Base-by-base conservation (phyloP, 192 early-diverging fungal genomes). In the Ambispora gerdemannii region DNA sequence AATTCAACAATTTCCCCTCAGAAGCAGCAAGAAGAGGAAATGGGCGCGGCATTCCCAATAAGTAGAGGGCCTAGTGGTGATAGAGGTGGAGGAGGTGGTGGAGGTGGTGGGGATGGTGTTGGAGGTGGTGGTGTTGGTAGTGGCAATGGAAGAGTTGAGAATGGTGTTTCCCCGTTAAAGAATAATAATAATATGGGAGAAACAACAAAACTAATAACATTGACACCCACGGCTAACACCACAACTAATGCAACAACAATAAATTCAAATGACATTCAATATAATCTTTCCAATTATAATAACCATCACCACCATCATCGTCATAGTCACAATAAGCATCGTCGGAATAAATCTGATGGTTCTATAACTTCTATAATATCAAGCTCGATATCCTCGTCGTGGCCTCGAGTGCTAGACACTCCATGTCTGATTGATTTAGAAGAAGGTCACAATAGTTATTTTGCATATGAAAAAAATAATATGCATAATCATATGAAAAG, bases 341-440 rank as follows among this genome's bases (percentile, higher is more conserved):
- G 51, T 50, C 43, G 31, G 38, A n/a, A n/a, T n/a, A n/a, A n/a
- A n/a, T n/a, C n/a, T n/a, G n/a, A n/a, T n/a, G n/a, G n/a, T n/a
- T n/a, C n/a, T n/a, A n/a, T n/a, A n/a, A n/a, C n/a, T n/a, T n/a
- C n/a, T n/a, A n/a, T n/a, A n/a, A n/a, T n/a, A n/a, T n/a, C n/a
- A n/a, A n/a, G n/a, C n/a, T n/a, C n/a, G n/a, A n/a, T n/a, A n/a
- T 10, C 38, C 38, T 10, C 38, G 6, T 43, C 38, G 15, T 43
- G 38, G 38, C 38, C 63, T 2, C 2, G 15, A 2, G 62, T 50
- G 52, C 25, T 75, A 34, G 64, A 71, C 35, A 78, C 74, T 19
- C 77, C 77, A 22, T 72, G 70, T 30, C 59, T 78, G 19, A 51
- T 53, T 34, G 61, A 63, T 50, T 20, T 72, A 17, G 77, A 78